phyloP scores from a whole-genome alignment of 768 basidiomycete genomes.

The Lactifluus piperatus region DNA sequence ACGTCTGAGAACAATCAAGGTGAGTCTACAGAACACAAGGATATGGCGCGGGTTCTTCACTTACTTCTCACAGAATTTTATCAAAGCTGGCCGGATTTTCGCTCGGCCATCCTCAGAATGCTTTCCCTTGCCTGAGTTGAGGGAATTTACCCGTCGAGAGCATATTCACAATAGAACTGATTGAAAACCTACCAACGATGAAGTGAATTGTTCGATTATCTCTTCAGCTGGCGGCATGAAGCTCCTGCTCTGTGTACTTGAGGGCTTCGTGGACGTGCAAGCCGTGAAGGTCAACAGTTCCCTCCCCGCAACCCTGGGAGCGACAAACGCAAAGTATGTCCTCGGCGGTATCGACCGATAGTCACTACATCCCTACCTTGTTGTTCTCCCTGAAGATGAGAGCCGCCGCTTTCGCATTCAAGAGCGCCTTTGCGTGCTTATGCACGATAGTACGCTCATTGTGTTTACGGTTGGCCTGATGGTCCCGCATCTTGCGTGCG shows the following conservation, averaged over 20 bases:
- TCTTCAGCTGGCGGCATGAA: neutral
- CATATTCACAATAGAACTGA: no score
- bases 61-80: conserved; percentile 1
- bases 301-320: neutral
- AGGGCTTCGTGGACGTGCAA: conserved; percentile 4
- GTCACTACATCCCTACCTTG: neutral
- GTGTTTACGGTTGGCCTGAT: neutral
- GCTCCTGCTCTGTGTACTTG: neutral
- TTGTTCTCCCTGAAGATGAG: conserved; percentile 8
- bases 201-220: neutral
- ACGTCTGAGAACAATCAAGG: neutral
- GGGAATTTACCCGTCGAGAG: neutral
- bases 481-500: neutral
- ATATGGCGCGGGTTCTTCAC: neutral
- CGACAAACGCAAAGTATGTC: neutral
- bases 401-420: neutral
- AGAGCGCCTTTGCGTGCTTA: neutral
- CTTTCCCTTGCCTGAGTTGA: neutral
- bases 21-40: neutral
- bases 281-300: conserved; percentile 8
- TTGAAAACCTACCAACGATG: conserved; percentile 6
- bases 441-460: neutral
- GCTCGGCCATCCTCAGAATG: neutral
- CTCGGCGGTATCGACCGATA: neutral
- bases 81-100: conserved; percentile 7